Conservation (phyloP, 768 basidiomycete species). For the Cantharellus anzutake region DNA sequence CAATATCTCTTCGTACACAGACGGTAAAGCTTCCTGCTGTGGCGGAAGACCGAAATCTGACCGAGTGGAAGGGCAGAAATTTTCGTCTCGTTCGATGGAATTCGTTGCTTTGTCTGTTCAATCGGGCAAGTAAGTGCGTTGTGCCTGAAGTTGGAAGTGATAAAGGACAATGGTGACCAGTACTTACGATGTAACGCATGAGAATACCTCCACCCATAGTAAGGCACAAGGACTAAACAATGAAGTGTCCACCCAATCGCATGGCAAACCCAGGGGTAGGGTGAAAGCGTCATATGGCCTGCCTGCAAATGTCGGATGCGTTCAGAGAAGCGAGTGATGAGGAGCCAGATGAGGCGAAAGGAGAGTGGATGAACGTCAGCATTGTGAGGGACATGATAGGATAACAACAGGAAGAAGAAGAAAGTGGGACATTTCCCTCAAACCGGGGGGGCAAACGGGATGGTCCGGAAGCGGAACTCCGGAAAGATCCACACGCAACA, state of each 20-base stretch:
- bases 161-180: not conserved
- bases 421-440: too few species aligned
- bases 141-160: not conserved
- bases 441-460: too few species aligned
- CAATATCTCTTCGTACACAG: not conserved
- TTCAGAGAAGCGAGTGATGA: too few species aligned
- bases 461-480: too few species aligned
- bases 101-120: not conserved
- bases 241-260: not conserved
- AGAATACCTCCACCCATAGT: conserved; percentile 1
- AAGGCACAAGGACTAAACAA: not conserved
- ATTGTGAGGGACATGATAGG: too few species aligned
- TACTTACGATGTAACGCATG: not conserved
- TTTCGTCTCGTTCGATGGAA: not conserved
- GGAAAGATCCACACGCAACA: too few species aligned
- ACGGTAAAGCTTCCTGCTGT: not conserved
- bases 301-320: not conserved
- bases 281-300: not conserved
- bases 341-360: too few species aligned
- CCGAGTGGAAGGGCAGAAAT: not conserved
- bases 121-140: not conserved
- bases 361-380: too few species aligned
- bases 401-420: too few species aligned
- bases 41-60: not conserved
- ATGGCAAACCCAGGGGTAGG: not conserved